Conservation (phyloP, 108 stramenopile genomes). For the Cylindrotheca fusiformis region DNA sequence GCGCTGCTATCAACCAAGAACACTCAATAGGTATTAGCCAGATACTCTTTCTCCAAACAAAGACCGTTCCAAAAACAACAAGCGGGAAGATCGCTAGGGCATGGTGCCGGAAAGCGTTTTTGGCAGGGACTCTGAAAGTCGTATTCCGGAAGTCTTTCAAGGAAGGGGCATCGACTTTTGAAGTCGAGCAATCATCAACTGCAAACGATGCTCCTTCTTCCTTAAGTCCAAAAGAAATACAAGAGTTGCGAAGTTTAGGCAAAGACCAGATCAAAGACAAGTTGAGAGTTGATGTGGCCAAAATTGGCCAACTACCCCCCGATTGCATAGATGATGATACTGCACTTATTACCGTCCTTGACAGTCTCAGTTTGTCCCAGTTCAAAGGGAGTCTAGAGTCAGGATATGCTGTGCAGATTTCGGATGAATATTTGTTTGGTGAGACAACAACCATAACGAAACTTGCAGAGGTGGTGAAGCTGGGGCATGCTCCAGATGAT, state of each 20-base stretch:
- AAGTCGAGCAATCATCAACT: constrained; percentile 13
- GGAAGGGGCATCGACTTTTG: constrained; percentile 7
- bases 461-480: constrained; percentile 76
- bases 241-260: constrained; percentile 46
- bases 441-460: constrained; percentile 72
- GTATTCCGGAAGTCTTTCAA: constrained; percentile 56
- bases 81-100: constrained; percentile 97
- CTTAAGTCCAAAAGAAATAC: constrained; percentile 9
- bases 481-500: constrained; percentile 76
- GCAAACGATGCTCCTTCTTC: background rate
- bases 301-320: constrained; percentile 48
- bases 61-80: constrained; percentile 96
- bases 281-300: constrained; percentile 53
- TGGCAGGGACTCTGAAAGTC: constrained; percentile 53
- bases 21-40: constrained; percentile 68
- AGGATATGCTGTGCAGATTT: constrained; percentile 60
- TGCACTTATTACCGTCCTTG: constrained; percentile 71
- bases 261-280: constrained; percentile 55
- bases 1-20: constrained; percentile 69
- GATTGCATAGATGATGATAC: constrained; percentile 51
- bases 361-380: constrained; percentile 79
- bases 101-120: constrained; percentile 84
- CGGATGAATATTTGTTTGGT: constrained; percentile 88
- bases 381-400: constrained; percentile 80
- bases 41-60: constrained; percentile 79